phyloP scores from a whole-genome alignment of 768 basidiomycete species.

The Hypholoma fasciculare region DNA sequence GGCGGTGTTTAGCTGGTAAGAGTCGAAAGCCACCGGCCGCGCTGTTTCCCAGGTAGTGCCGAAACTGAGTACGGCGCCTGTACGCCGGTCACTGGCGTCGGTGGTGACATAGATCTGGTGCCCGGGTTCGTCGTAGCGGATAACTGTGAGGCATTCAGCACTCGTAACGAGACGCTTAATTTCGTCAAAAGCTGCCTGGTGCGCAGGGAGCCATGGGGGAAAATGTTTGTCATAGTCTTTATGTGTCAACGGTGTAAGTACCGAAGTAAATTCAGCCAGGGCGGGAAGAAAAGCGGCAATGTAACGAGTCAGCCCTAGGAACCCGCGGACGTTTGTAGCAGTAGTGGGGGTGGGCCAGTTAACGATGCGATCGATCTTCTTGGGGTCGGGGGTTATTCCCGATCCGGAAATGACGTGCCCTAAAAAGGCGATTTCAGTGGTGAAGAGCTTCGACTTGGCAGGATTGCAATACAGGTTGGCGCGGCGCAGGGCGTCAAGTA shows the following conservation, averaged over 20 bases:
- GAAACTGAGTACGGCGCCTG: constrained; percentile 29
- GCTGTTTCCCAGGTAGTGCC: constrained; percentile 29
- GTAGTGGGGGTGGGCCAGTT: constrained; percentile 30
- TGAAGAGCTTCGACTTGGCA: constrained; percentile 15
- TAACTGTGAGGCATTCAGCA: constrained; percentile 10
- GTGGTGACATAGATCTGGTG: constrained; percentile 31
- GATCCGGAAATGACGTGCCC: constrained; percentile 29
- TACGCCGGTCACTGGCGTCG: constrained; percentile 27
- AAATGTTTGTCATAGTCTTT: constrained; percentile 16
- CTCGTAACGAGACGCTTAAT: constrained; percentile 26
- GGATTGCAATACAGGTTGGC: constrained; percentile 10
- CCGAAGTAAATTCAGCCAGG: constrained; percentile 19
- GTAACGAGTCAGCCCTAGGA: constrained; percentile 32
- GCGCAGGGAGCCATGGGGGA: constrained; percentile 22
- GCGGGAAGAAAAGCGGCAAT: constrained; percentile 19
- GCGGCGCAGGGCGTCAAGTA: constrained; percentile 21
- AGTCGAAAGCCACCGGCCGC: constrained; percentile 32
- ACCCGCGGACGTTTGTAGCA: constrained; percentile 27
- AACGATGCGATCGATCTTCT: constrained; percentile 26
- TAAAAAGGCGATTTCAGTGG: constrained; percentile 25
- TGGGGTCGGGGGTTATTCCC: constrained; percentile 28
- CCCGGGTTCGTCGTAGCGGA: constrained; percentile 14
- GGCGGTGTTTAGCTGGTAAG: constrained; percentile 6
- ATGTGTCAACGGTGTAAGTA: constrained; percentile 21
- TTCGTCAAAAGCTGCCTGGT: constrained; percentile 24